Evolutionary conservation across 2,329 filamentous ascomycete species (phyloP), one percentile per base, ranked within the genome.

Genomic region (Colletotrichum gloeosporioides): DNA sequence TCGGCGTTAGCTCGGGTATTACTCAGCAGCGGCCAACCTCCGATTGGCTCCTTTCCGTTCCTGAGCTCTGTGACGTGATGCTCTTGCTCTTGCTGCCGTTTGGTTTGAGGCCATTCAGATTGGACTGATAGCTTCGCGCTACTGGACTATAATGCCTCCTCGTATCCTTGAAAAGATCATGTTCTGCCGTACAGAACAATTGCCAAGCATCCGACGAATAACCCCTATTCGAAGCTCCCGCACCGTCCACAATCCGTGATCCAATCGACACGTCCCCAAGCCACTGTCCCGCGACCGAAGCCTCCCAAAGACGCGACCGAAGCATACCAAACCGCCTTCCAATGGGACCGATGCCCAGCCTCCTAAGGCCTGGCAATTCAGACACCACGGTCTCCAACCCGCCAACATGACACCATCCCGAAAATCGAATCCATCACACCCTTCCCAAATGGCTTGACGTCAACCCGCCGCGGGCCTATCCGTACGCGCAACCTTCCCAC

Each of bases 1-100:
- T 27, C 73, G 73, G 72, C 22, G 55, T 66, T 72, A 61, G 8
- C 53, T 72, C 73, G 73, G 73, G 29, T 62, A 39, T 55, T 53
- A 36, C 49, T n/a, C 16, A 22, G 4, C 18, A n/a, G 4, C 31
- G 61, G 25, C 18, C 49, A 29, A 13, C 9, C 36, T 65, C 68
- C 69, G 61, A 75, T 75, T 75, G 68, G 73, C 49, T 66, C 22
- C 6, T 7, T 15, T 12, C 12, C 44, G 5, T 49, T 22, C 8
- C 9, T n/a, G 15, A 25, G 29, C 15, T 39, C 34, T 36, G 59
- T 61, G n/a, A 34, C 6, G 34, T 75, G 39, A 49, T 49, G 39
- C 18, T 12, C 18, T n/a, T 12, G 44, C 44, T 49, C 0, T 12
- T 71, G 12, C 29, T 32, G 39, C 31, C 22, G 29, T 62, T 3